Evolutionary conservation across 441 rosid genomes (phyloP), one percentile per base, ranked within the genome.

Genomic region (Adansonia madagascariensis): DNA sequence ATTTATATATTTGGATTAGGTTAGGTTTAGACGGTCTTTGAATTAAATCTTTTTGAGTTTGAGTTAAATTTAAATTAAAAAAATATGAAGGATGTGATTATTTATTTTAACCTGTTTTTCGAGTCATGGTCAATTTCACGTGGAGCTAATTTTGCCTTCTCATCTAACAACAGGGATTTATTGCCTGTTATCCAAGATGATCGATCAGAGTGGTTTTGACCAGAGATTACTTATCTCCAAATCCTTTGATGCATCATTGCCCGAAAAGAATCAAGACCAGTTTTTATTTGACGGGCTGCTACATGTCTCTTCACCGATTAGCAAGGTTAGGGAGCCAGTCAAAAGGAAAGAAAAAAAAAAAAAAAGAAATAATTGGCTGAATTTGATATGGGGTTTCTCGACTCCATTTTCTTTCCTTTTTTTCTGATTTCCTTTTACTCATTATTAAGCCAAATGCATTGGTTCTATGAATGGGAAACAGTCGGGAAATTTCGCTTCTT

Each of bases 181-280:
- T 50, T 18, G 67, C 47, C 43, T 70, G 79, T 17, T 17, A 24
- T 24, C 22, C 66, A 63, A 47, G 76, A 53, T 69, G 8, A 8
- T 4, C 11, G 15, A 8, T 10, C 18, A 63, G 20, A 35, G 11
- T 14, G 46, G 47, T 3, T 39, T 52, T 50, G 79, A 80, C 63
- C 9, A 18, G 7, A n/a, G 2, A 65, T 65, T 65, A 0, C 70
- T 41, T 3, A 39, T 8, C 43, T 12, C 66, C 41, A 27, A 60
- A 60, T 5, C 41, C 41, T 60, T 11, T 61, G 17, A 61, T 11
- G 8, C 8, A 3, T 27, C 17, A 5, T 62, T 11, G 18, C 15
- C 14, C 67, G 10, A 31, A 27, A 31, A 18, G 10, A 62, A 62
- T 62, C 44, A 62, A 27, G 6, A 31, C 44, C 4, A 4, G 67